Base-by-base conservation (phyloP, 129 eudicot species). In the Pittosporum tobira region DNA sequence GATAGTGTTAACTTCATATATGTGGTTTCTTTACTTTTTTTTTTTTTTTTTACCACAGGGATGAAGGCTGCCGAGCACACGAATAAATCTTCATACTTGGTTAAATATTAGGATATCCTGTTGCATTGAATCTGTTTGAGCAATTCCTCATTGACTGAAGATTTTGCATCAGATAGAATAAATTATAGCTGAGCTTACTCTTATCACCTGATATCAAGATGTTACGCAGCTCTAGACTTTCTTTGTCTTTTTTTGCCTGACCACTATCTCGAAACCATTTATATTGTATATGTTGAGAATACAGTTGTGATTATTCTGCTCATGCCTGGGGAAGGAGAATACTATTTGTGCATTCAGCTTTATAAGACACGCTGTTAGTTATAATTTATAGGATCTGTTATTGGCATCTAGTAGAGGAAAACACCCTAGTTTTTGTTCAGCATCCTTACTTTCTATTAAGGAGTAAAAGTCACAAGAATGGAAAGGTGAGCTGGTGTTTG, bases 401-500 rank as follows among this genome's bases (percentile, higher is more conserved):
- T 54, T 50, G 75, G 63, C 65, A 50, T 69, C 65, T 72, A 27
- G 23, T 63, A 77, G 77, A 68, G 66, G 22, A 48, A 57, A 62
- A 62, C 16, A 66, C 49, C 63, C 57, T 48, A 38, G 15, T 23
- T 49, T 69, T 69, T 70, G 58, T 70, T 67, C 48, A 54, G 49
- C 61, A 46, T 75, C 40, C 62, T 61, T 70, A 67, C 49, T 50
- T 61, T 68, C 62, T 71, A 66, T 65, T 69, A 58, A 78, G 51
- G 50, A 54, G 82, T 62, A 67, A 78, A 63, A 62, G 24, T 63
- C 50, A 22, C 31, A 66, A 73, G 64, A 71, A 90, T 90, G 98
- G 98, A 90, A 62, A 90, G 98, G 97, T 89, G 74, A 20, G 83
- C 19, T 50, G 3, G 5, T 51, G 26, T 50, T 27, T 66, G 71